These are phyloP conservation scores for Cetraspora pellucida DNA, from an alignment of 192 early-diverging fungal species.

Conservation along the genomic window DNA sequence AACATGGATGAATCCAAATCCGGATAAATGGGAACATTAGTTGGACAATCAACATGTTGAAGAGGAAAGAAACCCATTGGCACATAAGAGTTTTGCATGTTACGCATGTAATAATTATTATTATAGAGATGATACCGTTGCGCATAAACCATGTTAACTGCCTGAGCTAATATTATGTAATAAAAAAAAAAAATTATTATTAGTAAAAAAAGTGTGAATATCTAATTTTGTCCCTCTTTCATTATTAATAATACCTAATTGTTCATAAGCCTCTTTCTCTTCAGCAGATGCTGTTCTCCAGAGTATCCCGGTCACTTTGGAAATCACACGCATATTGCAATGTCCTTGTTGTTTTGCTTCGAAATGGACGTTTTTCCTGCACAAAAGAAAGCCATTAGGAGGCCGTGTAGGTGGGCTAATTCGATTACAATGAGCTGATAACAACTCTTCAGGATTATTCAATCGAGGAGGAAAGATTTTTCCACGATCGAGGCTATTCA, in stretches of 20 bases:
- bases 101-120: no score
- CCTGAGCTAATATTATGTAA: no score
- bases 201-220: no score
- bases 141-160: no score
- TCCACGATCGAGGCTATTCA: background rate
- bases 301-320: background rate
- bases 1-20: no score
- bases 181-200: no score
- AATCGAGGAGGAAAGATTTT: background rate
- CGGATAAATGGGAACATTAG: no score
- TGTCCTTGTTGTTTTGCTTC: background rate
- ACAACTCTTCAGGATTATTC: constrained; percentile 4
- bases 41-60: no score
- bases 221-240: no score
- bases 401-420: background rate
- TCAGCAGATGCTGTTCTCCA: background rate
- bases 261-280: background rate
- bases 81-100: no score
- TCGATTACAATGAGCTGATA: background rate
- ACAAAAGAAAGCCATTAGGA: background rate
- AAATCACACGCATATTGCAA: background rate
- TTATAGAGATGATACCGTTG: no score
- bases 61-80: no score
- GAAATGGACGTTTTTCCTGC: background rate
- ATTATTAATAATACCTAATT: background rate